Base-by-base conservation (phyloP, 768 basidiomycete genomes). In the Boletus bicolor region DNA sequence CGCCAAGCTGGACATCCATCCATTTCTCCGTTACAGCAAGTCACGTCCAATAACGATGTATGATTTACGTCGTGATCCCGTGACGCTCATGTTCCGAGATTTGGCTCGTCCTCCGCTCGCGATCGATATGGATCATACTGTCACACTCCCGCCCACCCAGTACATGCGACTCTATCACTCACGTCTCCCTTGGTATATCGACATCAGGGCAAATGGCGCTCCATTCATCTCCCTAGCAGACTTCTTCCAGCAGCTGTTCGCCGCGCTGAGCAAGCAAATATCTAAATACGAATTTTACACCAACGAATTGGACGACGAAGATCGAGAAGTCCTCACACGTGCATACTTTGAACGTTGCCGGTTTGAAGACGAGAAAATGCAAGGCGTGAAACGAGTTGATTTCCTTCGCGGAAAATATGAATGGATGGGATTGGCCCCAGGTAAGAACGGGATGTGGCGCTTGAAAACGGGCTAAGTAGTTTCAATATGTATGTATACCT, bases 111-210 rank as follows among this genome's bases (percentile, higher is more conserved):
- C 63, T 1, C 74, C 73, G 35, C 80, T 79, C 56, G 57, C 66
- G 5, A 75, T 75, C 48, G 84, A 87, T 62, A 76, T 85, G 58
- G 73, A 76, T 12, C 82, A 82, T 43, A 75, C 82, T 49, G 81
- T 79, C 24, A 81, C 80, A 14, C 72, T 74, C 39, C 84, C 84
- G 1, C 75, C 82, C 2, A 70, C 79, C 0, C 63, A 70, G 6
- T 69, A 68, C 53, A 78, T 87, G 73, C 82, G 83, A 12, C 63
- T 88, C 48, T 82, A 76, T 62, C 83, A 85, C 67, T 69, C 78
- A 0, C 72, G 74, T 36, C 70, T 85, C 1, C 86, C 87, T 0
- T 89, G 87, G 87, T 85, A 80, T 68, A 78, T 89, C 65, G 86
- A 87, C 59, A 73, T 86, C 17, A 63, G 64, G 24, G 68, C 77